A percentile compares a stretch with the other conserved stretches of the same genome.
phyloP scores from a whole-genome alignment of 2,329 filamentous ascomycete genomes.

The Sporothrix pallida region DNA sequence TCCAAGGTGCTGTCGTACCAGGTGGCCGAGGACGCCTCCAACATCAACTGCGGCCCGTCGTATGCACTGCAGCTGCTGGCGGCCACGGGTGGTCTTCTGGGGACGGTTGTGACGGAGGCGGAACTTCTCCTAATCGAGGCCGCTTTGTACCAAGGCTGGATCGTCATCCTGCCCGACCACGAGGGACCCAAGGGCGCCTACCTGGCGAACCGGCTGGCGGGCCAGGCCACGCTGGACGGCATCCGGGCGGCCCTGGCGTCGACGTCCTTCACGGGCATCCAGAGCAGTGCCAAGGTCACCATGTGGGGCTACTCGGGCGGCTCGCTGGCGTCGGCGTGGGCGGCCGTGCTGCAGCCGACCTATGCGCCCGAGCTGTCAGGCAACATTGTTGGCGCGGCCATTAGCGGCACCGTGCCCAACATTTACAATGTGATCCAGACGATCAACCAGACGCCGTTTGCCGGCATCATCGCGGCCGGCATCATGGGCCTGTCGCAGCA shows the following conservation, averaged over 20 bases:
- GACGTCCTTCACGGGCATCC: slow-evolving; percentile 37
- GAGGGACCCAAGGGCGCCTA: slow-evolving; percentile 51
- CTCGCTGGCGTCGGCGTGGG: slow-evolving; percentile 53
- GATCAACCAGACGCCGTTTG: slow-evolving; percentile 43
- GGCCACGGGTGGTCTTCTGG: background rate
- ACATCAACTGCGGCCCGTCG: slow-evolving; percentile 48
- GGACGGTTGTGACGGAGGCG: slow-evolving; percentile 36
- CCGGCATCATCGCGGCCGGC: slow-evolving; percentile 41
- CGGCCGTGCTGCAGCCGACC: slow-evolving; percentile 51
- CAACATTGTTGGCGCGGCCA: slow-evolving; percentile 42
- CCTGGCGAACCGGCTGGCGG: slow-evolving; percentile 48
- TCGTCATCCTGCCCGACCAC: slow-evolving; percentile 53
- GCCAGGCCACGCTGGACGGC: slow-evolving; percentile 46
- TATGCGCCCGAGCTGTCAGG: slow-evolving; percentile 55
- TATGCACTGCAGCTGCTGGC: slow-evolving; percentile 41
- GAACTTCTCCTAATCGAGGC: slow-evolving; percentile 41
- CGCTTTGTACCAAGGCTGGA: slow-evolving; percentile 51
- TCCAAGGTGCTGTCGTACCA: slow-evolving; percentile 48
- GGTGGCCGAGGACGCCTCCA: slow-evolving; percentile 48
- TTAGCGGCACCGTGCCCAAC: slow-evolving; percentile 53
- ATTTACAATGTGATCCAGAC: slow-evolving; percentile 47
- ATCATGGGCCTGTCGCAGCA: slow-evolving; percentile 36
- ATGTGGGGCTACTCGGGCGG: slow-evolving; percentile 62
- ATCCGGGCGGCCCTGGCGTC: slow-evolving; percentile 19
- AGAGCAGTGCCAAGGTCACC: slow-evolving; percentile 45